These are phyloP conservation scores for Metschnikowia arizonensis DNA, from an alignment of 805 yeast species.

Conservation along the genomic window DNA sequence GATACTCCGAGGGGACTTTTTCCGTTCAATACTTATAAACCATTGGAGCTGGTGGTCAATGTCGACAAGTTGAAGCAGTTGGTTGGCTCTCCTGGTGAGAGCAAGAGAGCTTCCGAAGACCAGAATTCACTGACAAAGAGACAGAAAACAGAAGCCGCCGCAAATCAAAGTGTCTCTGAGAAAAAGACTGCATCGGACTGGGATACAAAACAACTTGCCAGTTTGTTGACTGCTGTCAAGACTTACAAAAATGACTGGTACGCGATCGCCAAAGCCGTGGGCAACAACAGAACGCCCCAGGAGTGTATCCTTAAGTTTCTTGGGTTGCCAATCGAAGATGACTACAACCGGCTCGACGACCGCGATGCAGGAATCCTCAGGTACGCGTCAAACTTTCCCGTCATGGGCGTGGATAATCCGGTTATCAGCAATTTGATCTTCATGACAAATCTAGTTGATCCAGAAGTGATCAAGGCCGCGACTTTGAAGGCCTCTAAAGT, in stretches of 20 bases:
- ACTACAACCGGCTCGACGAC: conserved; percentile 49
- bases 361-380: conserved; percentile 63
- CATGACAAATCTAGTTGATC: conserved; percentile 78
- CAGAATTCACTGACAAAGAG: conserved; percentile 24
- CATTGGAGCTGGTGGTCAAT: conserved; percentile 51
- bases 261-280: conserved; percentile 58
- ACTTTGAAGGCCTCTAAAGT: conserved; percentile 57
- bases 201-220: conserved; percentile 60
- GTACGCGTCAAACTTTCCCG: conserved; percentile 80
- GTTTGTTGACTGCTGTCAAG: conserved; percentile 59
- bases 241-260: conserved; percentile 75
- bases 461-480: conserved; percentile 80
- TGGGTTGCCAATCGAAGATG: conserved; percentile 77
- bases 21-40: conserved; percentile 81
- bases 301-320: conserved; percentile 79
- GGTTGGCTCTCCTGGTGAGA: conserved; percentile 14
- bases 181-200: conserved; percentile 41
- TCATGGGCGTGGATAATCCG: conserved; percentile 85
- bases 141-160: conserved; percentile 15
- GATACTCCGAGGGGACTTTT: conserved; percentile 92
- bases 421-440: conserved; percentile 90
- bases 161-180: neutral
- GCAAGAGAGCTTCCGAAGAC: neutral
- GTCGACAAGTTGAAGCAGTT: conserved; percentile 32
- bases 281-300: conserved; percentile 65